phyloP scores from a whole-genome alignment of 139 green algal species.

The Tetraselmis chui region DNA sequence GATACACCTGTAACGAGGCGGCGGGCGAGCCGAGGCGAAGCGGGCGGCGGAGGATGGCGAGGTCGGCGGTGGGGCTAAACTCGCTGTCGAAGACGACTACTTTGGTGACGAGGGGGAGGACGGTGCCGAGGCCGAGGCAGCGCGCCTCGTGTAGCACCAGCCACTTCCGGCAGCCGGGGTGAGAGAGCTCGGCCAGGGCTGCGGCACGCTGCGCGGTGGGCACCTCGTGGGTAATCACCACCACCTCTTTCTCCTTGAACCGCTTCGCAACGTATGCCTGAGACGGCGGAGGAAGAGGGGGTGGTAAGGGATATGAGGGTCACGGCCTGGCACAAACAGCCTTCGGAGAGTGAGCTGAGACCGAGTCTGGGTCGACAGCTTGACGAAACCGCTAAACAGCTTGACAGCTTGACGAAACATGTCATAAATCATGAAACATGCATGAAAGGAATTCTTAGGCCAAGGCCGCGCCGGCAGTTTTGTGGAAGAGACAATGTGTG shows the following conservation, averaged over 20 bases:
- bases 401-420: no score
- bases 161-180: constrained; percentile 13
- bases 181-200: constrained; percentile 48
- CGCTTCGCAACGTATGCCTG: background rate
- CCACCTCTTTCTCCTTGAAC: background rate
- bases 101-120: constrained; percentile 41
- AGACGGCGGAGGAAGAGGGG: no score
- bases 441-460: no score
- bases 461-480: no score
- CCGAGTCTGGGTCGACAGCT: no score
- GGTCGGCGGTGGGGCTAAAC: constrained; percentile 59
- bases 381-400: no score
- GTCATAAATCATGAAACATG: no score
- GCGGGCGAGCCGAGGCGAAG: constrained; percentile 25
- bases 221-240: background rate
- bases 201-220: constrained; percentile 32
- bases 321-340: no score
- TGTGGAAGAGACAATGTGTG: no score
- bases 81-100: constrained; percentile 68
- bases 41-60: constrained; percentile 42
- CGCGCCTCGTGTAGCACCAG: constrained; percentile 52
- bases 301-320: no score
- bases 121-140: constrained; percentile 59
- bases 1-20: constrained; percentile 25
- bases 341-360: no score